Evolutionary conservation across 495 filamentous ascomycete genomes (phyloP).

Genomic region (Penicillium argentinense): DNA sequence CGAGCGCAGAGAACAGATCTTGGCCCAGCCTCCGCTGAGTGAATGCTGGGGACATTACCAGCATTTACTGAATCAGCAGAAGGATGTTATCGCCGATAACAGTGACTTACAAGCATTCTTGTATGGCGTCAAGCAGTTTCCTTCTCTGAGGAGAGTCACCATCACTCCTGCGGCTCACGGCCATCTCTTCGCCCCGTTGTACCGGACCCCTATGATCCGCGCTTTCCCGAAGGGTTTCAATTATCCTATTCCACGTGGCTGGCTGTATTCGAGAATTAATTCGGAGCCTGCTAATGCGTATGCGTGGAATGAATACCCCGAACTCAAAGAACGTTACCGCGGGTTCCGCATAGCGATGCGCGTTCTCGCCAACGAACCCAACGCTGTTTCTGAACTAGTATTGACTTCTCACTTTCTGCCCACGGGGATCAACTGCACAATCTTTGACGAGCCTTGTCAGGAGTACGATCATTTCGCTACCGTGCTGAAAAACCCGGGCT

Average conservation of each 20-base stretch:
- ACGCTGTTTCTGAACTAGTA: conserved; percentile 16
- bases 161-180: conserved; percentile 2
- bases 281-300: background rate
- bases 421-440: conserved; percentile 9
- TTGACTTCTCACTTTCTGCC: conserved; percentile 10
- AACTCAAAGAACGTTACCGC: conserved; percentile 13
- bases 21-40: conserved; percentile 1
- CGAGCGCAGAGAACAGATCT: no score
- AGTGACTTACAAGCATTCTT: conserved; percentile 7
- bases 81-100: conserved; percentile 14
- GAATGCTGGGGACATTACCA: conserved; percentile 20
- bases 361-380: conserved; percentile 9
- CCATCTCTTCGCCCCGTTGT: conserved; percentile 16
- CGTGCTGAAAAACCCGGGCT: conserved; percentile 16
- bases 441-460: conserved; percentile 20
- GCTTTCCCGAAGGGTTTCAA: conserved; percentile 26
- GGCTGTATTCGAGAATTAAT: conserved; percentile 10
- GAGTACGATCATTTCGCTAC: conserved; percentile 18
- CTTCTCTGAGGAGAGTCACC: conserved; percentile 6
- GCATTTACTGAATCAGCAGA: conserved; percentile 18
- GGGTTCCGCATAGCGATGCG: conserved; percentile 18
- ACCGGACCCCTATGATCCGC: conserved; percentile 32
- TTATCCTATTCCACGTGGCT: conserved; percentile 25
- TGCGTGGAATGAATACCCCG: background rate
- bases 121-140: conserved; percentile 9